Base-by-base conservation (phyloP, 805 yeast species). In the Pichia ethanolica region DNA sequence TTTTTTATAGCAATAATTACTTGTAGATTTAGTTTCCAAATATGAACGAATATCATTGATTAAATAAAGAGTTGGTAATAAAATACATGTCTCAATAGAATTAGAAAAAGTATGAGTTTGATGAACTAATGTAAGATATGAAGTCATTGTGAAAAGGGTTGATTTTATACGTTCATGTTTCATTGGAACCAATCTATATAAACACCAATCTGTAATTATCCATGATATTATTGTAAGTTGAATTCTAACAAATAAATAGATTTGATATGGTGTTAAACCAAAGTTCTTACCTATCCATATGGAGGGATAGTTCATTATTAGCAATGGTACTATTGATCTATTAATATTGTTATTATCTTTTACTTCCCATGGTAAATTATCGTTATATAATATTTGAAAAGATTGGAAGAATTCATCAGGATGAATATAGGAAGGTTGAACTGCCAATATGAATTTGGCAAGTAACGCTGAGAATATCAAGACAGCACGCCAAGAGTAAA, bases 371-470 rank as follows among this genome's bases (percentile, higher is more conserved):
- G 97, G 90, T 0, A 74, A 58, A 12, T 72, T 69, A 67, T 62
- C 66, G 71, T 65, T 62, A 11, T 82, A 72, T 27, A 91, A 60
- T 0, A 85, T 83, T 63, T 89, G 95, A 44, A 95, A 77, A n/a
- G 83, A 78, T 64, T 95, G 99, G 63, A 88, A 87, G 64, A 90
- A 97, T 68, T 93, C 99, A 71, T 93, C 99, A 0, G 99, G 99
- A 57, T 95, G 99, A 44, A 93, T 82, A 62, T 95, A 93, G 0
- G 97, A 87, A 33, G 84, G 75, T 48, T 84, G 79, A 1, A 86
- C 62, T 0, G 86, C 81, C 42, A 88, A 69, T 28, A 76, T 68
- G 26, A 84, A 66, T 46, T 88, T 62, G 30, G 78, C 71, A 3
- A 81, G 65, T 9, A 78, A 63, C 14, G 60, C 60, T 11, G 60